These are phyloP conservation scores for Ulmus americana DNA, from an alignment of 331 rosid genomes.

Conservation along the genomic window DNA sequence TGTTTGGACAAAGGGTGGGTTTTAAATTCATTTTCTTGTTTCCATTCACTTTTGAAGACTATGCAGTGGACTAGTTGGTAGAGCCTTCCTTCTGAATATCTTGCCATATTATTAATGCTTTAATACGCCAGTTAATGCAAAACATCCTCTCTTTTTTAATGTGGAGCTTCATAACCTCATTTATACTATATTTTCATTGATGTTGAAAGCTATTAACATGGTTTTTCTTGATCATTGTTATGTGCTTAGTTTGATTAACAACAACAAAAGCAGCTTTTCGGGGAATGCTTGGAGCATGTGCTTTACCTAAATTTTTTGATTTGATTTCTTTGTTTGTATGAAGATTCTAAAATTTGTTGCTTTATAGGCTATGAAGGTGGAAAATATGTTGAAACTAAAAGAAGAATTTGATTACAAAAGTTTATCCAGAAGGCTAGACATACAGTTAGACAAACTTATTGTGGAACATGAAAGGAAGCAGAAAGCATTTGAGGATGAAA, in stretches of 20 bases:
- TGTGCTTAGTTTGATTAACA: not conserved
- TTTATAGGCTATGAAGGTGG: constrained; percentile 96
- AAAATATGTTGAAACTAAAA: constrained; percentile 88
- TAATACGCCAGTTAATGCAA: not conserved
- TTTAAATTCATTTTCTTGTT: not conserved
- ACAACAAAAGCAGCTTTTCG: constrained; percentile 13
- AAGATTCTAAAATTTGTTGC: constrained; percentile 28
- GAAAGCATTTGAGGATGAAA: constrained; percentile 84
- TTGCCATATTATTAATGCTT: not conserved
- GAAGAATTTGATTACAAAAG: constrained; percentile 98
- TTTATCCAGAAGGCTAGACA: constrained; percentile 77
- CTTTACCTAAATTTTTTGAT: constrained; percentile 10
- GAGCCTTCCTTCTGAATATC: not conserved
- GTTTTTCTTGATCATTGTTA: not conserved
- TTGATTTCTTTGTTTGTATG: constrained; percentile 3
- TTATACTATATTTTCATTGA: too few relatives aligned
- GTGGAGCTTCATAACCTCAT: too few relatives aligned
- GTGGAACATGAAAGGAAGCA: constrained; percentile 96
- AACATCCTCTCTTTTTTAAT: constrained; percentile 1
- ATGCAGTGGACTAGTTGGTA: constrained; percentile 5
- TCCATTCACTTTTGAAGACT: not conserved
- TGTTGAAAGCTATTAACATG: too few relatives aligned
- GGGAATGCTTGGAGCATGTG: constrained; percentile 12
- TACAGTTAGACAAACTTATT: constrained; percentile 83
- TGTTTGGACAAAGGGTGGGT: constrained; percentile 97